Percentiles rank a stretch among this genome's conserved stretches.
Evolutionary conservation across 306 rosid species (phyloP).

Genomic region (Vigna trinervia): DNA sequence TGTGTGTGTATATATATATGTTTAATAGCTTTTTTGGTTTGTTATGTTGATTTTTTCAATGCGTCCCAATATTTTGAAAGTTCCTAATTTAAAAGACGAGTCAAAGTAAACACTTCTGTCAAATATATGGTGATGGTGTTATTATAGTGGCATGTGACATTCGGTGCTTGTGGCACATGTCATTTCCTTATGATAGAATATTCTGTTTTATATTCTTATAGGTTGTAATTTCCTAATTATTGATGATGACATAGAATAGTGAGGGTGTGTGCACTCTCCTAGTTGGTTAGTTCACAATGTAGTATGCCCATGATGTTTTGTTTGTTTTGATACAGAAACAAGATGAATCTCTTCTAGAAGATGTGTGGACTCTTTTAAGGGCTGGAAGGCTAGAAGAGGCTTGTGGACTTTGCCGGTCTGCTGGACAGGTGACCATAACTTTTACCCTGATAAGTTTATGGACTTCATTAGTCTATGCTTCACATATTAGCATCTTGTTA

Average conservation of each 20-base stretch:
- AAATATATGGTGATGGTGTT: too few species aligned
- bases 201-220: too few species aligned
- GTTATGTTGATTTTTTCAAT: too few species aligned
- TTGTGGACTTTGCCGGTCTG: slow-evolving; percentile 87
- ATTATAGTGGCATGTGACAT: too few species aligned
- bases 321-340: slow-evolving; percentile 70
- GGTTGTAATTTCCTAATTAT: slow-evolving; percentile 25
- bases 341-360: slow-evolving; percentile 96
- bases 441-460: slow-evolving; percentile 31
- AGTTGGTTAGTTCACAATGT: slow-evolving; percentile 20
- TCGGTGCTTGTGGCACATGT: too few species aligned
- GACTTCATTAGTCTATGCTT: slow-evolving; percentile 38
- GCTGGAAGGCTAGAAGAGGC: slow-evolving; percentile 99
- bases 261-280: slow-evolving; percentile 15
- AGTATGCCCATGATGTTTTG: slow-evolving; percentile 24
- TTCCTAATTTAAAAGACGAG: too few species aligned
- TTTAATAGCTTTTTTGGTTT: too few species aligned
- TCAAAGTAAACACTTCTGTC: too few species aligned
- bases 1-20: too few species aligned
- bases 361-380: slow-evolving; percentile 92
- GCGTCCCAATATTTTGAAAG: too few species aligned
- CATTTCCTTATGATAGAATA: too few species aligned
- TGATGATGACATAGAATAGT: slow-evolving; percentile 29
- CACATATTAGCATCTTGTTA: slow-evolving; percentile 43
- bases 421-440: slow-evolving; percentile 81